These are phyloP conservation scores for Biscogniauxia marginata DNA, from an alignment of 2,329 filamentous ascomycete species.

Conservation along the genomic window DNA sequence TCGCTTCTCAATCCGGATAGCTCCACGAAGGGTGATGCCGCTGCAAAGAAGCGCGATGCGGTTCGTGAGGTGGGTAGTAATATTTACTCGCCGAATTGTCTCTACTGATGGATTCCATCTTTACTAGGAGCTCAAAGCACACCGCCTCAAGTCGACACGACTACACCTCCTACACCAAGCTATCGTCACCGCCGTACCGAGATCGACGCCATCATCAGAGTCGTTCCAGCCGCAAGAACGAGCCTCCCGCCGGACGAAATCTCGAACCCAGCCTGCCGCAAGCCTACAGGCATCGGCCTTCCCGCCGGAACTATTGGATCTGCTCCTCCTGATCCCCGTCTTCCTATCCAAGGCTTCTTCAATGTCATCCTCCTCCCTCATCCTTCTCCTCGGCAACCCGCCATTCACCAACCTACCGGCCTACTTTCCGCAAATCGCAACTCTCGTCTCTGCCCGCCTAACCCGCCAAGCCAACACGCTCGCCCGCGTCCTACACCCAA, in stretches of 20 bases:
- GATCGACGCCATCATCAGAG: constrained; percentile 8
- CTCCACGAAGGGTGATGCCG: constrained; percentile 53
- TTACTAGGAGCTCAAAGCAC: constrained; percentile 47
- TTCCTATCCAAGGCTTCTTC: constrained; percentile 40
- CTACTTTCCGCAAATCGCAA: constrained; percentile 48
- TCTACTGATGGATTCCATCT: neutral
- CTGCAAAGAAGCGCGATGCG: constrained; percentile 48
- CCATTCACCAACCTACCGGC: constrained; percentile 48
- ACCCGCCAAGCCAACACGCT: constrained; percentile 48
- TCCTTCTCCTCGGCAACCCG: constrained; percentile 48
- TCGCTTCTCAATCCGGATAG: constrained; percentile 56
- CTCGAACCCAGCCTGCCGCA: constrained; percentile 20
- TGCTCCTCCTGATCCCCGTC: constrained; percentile 54
- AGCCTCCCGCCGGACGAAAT: constrained; percentile 24
- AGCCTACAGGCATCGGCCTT: constrained; percentile 16
- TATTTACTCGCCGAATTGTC: neutral
- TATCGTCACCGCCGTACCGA: constrained; percentile 43
- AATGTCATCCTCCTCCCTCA: constrained; percentile 36
- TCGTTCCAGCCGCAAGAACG: constrained; percentile 25
- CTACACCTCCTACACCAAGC: constrained; percentile 51
- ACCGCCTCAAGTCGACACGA: constrained; percentile 49
- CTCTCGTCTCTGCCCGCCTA: constrained; percentile 49
- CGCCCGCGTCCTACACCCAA: constrained; percentile 47
- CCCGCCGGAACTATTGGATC: constrained; percentile 49
- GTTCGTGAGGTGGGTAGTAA: constrained; percentile 45